Base-by-base conservation (phyloP, 2,329 filamentous ascomycete species). In the Juglanconis sp. region DNA sequence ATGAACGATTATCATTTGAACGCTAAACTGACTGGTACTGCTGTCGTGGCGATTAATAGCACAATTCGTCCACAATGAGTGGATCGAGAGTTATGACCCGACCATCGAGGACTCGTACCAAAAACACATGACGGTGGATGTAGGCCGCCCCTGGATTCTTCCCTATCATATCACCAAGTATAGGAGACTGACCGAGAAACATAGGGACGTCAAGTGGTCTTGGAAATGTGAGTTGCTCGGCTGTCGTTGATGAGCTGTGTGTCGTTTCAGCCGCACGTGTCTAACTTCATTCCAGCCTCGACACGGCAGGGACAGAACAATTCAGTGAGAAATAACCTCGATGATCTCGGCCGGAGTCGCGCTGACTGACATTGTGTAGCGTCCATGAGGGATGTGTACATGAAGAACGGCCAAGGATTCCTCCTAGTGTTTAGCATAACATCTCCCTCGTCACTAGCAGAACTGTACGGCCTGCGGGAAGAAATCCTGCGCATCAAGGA, bases 401-500 rank as follows among this genome's bases (percentile, higher is more conserved):
- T 96, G 91, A 95, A 95, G 72, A 91, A 92, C 44, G 92, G 92
- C 58, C 91, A 96, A 76, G 92, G 92, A 0, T 96, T 96, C 73
- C 84, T 96, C 58, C 83, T 96, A 42, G 92, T 96, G 60, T 96
- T 96, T 77, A 94, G 90, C 75, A 96, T 96, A 71, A 94, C 91
- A 17, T 95, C 91, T 63, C 81, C 84, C 63, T 90, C 90, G 38
- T 96, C 91, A n/a, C 81, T 96, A 46, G 84, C 87, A 67, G 92
- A 96, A 74, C 83, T 96, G 35, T 83, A 86, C 67, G 88, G 90
- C 67, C 81, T 96, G 47, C 88, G 91, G 54, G 91, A 96, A 70
- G 91, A 96, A 74, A 96, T 96, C 65, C 88, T 92, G 63, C 90
- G 91, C 62, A 94, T 96, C 76, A 96, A 96, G 76, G 90, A 93